Evolutionary conservation across 1,284 basidiomycete genomes (phyloP).

Genomic region (Cryptococcus sp.): DNA sequence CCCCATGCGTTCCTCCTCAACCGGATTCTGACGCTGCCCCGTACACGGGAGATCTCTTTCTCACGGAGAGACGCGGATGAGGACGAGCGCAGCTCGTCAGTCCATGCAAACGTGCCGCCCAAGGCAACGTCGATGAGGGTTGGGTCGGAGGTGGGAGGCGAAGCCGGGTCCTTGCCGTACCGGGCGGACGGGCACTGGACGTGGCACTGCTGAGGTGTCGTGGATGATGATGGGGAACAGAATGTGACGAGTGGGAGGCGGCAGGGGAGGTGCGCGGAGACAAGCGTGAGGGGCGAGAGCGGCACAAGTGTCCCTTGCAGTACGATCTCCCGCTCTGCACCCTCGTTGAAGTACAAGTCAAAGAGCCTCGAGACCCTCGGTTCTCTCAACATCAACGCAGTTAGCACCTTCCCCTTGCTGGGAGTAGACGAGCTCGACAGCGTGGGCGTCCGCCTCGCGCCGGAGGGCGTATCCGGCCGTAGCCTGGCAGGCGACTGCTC

Average conservation of each 20-base stretch:
- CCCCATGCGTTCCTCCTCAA: constrained; percentile 27
- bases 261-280: constrained; percentile 21
- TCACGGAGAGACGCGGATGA: neutral
- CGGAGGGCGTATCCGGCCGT: constrained; percentile 6
- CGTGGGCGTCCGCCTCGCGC: neutral
- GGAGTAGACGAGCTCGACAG: constrained; percentile 1
- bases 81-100: constrained; percentile 6
- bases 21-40: constrained; percentile 24
- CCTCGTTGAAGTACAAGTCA: constrained; percentile 23
- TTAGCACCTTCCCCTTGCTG: neutral
- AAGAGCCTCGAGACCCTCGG: constrained; percentile 15
- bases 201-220: constrained; percentile 5
- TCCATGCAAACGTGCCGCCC: constrained; percentile 22
- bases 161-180: neutral
- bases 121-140: constrained; percentile 2
- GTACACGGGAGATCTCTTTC: constrained; percentile 1
- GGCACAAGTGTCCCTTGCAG: constrained; percentile 30
- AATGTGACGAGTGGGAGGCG: constrained; percentile 28
- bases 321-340: constrained; percentile 8
- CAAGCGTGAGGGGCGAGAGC: constrained; percentile 22
- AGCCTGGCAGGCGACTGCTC: constrained; percentile 4
- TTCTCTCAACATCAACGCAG: neutral
- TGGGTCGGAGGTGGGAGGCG: neutral
- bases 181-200: constrained; percentile 12
- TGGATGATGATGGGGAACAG: neutral